Percentiles rank a stretch among this genome's conserved stretches.
phyloP scores from a whole-genome alignment of 306 rosid species.

The Geum urbanum region DNA sequence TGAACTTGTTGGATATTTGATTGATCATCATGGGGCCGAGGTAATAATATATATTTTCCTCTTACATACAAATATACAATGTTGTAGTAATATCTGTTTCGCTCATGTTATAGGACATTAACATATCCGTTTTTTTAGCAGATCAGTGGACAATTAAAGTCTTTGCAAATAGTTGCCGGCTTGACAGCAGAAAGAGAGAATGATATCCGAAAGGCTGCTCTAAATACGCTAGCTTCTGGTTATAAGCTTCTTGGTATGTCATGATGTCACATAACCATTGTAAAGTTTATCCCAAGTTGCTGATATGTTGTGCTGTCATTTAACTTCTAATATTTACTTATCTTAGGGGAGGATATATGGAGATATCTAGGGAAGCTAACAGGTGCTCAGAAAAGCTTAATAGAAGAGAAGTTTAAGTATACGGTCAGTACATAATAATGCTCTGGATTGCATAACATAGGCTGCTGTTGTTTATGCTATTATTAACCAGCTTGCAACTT shows the following conservation, averaged over 20 bases:
- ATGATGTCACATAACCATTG: conserved; percentile 7
- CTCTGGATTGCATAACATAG: not conserved
- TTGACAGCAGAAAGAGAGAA: conserved; percentile 96
- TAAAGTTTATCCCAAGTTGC: not conserved
- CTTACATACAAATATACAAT: not conserved
- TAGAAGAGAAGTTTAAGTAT: conserved; percentile 97
- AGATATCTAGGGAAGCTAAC: conserved; percentile 91
- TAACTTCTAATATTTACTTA: conserved; percentile 12
- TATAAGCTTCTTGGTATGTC: conserved; percentile 95
- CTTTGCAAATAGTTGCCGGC: conserved; percentile 91
- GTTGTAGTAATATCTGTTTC: not conserved
- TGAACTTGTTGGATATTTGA: conserved; percentile 84
- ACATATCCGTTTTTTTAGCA: conserved; percentile 30
- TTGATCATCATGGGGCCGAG: conserved; percentile 89
- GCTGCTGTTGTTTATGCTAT: conserved; percentile 4
- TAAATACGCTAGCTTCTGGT: conserved; percentile 90
- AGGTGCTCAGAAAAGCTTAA: conserved; percentile 97
- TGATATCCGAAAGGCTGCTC: conserved; percentile 93
- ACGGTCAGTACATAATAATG: conserved; percentile 49
- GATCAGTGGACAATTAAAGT: conserved; percentile 90
- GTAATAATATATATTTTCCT: conserved; percentile 30
- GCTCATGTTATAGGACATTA: conserved; percentile 6
- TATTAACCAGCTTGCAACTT: conserved; percentile 15
- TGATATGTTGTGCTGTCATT: not conserved
- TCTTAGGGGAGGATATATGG: conserved; percentile 95